phyloP scores from a whole-genome alignment of 441 rosid species.

The Pelargonium australe region DNA sequence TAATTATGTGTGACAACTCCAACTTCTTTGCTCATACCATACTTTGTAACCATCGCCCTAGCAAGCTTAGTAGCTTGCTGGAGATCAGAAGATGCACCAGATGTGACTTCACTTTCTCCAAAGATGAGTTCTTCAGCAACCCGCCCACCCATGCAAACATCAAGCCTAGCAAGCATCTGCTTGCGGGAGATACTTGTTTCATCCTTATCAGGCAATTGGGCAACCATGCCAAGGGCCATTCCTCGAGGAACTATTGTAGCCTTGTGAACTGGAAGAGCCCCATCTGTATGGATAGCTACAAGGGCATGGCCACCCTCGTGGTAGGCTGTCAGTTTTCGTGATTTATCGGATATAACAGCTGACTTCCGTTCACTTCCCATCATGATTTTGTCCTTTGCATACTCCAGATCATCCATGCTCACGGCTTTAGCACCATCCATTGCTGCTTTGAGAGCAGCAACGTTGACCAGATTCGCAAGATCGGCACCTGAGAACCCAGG shows the following conservation, averaged over 20 bases:
- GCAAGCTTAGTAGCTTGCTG: constrained; percentile 74
- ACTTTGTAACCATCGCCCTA: constrained; percentile 80
- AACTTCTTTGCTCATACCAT: constrained; percentile 87
- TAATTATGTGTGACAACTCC: constrained; percentile 76
- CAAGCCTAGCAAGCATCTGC: constrained; percentile 95
- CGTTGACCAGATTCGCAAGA: constrained; percentile 76
- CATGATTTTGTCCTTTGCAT: constrained; percentile 86
- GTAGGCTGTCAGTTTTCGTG: constrained; percentile 69
- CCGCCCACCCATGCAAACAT: constrained; percentile 89
- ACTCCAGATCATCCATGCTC: constrained; percentile 80
- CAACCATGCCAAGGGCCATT: constrained; percentile 87
- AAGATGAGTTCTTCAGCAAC: constrained; percentile 93
- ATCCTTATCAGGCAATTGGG: constrained; percentile 82
- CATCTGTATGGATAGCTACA: constrained; percentile 85
- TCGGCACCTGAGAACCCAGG: constrained; percentile 99
- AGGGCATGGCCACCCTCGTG: constrained; percentile 98
- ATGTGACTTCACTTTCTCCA: constrained; percentile 83
- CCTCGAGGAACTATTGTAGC: constrained; percentile 95
- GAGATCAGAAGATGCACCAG: constrained; percentile 80
- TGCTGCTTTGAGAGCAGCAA: constrained; percentile 92
- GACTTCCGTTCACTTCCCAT: constrained; percentile 98
- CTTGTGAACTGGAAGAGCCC: constrained; percentile 92
- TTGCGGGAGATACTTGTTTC: constrained; percentile 58
- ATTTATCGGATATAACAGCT: constrained; percentile 77
- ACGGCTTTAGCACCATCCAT: constrained; percentile 90